These are phyloP conservation scores for Diaporthe amygdali DNA, from an alignment of 2,329 filamentous ascomycete genomes.

Conservation along the genomic window DNA sequence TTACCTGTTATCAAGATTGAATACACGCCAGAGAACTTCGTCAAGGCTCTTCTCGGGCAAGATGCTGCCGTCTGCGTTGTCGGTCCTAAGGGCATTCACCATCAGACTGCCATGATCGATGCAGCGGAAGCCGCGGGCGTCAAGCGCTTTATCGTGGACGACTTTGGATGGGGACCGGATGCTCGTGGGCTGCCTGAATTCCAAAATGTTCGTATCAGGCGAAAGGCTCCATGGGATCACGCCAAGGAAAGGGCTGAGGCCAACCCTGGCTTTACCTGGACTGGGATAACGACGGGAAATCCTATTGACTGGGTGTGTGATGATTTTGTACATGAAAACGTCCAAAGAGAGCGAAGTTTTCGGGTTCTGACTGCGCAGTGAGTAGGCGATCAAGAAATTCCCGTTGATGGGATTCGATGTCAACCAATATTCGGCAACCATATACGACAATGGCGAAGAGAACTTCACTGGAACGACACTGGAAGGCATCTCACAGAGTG, in stretches of 20 bases:
- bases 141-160: conserved; percentile 33
- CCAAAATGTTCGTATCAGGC: conserved; percentile 25
- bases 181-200: conserved; percentile 33
- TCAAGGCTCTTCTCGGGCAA: conserved; percentile 31
- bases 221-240: conserved; percentile 30
- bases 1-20: conserved; percentile 25
- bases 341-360: too few relatives aligned
- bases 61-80: conserved; percentile 35
- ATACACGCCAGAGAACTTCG: conserved; percentile 28
- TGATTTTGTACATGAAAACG: too few relatives aligned
- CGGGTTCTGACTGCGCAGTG: background rate
- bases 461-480: conserved; percentile 55
- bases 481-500: conserved; percentile 48
- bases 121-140: conserved; percentile 37
- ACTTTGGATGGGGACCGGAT: conserved; percentile 34
- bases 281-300: conserved; percentile 36
- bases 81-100: conserved; percentile 29
- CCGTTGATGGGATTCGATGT: conserved; percentile 36
- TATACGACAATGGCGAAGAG: conserved; percentile 57
- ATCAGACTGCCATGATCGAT: conserved; percentile 32
- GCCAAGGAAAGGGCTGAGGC: conserved; percentile 28
- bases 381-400: conserved; percentile 29
- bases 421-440: conserved; percentile 32
- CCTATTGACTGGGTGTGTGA: conserved; percentile 37
- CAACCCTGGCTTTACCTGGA: conserved; percentile 34